Evolutionary conservation across 371 early-diverging fungal genomes (phyloP), one percentile per base, ranked within the genome.

Genomic region (Circinella minor): DNA sequence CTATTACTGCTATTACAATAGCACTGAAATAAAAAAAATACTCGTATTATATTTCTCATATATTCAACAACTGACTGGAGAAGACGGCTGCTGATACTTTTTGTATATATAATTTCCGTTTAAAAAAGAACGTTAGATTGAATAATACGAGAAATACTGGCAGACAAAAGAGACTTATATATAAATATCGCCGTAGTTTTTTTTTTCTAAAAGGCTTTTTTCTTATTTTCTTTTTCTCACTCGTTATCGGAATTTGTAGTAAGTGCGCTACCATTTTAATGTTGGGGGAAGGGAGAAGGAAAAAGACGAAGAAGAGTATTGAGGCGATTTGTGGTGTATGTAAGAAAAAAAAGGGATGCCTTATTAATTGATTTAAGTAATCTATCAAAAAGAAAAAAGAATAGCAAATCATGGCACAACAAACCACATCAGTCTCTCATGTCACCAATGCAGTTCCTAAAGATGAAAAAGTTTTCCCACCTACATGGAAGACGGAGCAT

Each of bases 41-140:
- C 14, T 13, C 8, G 51, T 51, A 51, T 14, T 43, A 1, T 43
- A 43, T 43, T 11, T 43, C 11, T 43, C 43, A 27, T 5, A 10
- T 5, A 57, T 57, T 57, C 27, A 11, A 57, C 57, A 57, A 57
- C 57, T 57, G 57, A 57, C 57, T 57, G 57, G n/a, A 5, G 15
- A 15, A 37, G 37, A 38, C 61, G 17, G 37, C 17, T 61, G 60
- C 15, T 61, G 38, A 9, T 36, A 61, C 61, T 38, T 17, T 36
- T 36, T 36, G 37, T 38, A 18, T 18, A 18, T 47, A 46, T 63
- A 63, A 55, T 66, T 66, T 66, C 66, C 66, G 66, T 66, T 66
- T 66, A 36, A 51, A 66, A 55, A 55, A 38, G 55, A 57, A 66
- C 66, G 61, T n/a, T 15, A 13, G 14, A 27, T 27, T 27, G 27